Base-by-base conservation (phyloP, 805 yeast species). In the Clavispora vitiphila region DNA sequence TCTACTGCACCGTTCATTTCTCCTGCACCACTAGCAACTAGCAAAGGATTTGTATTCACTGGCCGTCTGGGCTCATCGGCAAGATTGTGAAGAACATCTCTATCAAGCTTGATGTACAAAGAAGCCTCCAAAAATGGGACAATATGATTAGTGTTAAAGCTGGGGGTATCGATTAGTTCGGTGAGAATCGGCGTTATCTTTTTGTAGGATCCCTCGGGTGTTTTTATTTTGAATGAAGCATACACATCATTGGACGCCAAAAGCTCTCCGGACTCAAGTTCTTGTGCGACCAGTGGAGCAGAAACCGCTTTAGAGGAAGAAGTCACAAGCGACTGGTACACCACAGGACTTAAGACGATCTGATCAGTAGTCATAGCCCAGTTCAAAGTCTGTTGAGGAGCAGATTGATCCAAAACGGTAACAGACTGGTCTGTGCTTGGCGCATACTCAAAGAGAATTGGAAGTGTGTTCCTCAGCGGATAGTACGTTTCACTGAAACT, bases 101-200 rank as follows among this genome's bases (percentile, higher is more conserved):
- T 74, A 35, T 80, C 82, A 31, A 85, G 58, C 47, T 78, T 72
- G 31, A 82, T 69, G 55, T 82, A 81, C 8, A 85, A 51, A 0
- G 89, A 82, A 2, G 82, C 81, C 51, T 85, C 93, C 34, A 86
- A 60, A 54, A 85, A 86, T 1, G 93, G 95, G 8, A 86, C 85
- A 24, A 81, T 74, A 50, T 77, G 78, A 40, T 77, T 77, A 4
- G 82, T 76, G 35, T 78, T 75, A 57, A 81, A 83, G 2, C 84
- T 79, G 0, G 90, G 88, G 0, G 91, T 81, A 52, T 86, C 95
- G 1, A 85, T 77, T 24, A 85, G 64, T 55, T 86, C 95, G 4
- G 82, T 64, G 23, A 79, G 59, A 9, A 83, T 76, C 1, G 89
- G 86, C 0, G 54, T 38, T 15, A 50, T 30, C 10, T 38, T 37